Evolutionary conservation across 225 moss, liverwort and hornwort genomes (phyloP).

Genomic region (Pleurozium schreberi): DNA sequence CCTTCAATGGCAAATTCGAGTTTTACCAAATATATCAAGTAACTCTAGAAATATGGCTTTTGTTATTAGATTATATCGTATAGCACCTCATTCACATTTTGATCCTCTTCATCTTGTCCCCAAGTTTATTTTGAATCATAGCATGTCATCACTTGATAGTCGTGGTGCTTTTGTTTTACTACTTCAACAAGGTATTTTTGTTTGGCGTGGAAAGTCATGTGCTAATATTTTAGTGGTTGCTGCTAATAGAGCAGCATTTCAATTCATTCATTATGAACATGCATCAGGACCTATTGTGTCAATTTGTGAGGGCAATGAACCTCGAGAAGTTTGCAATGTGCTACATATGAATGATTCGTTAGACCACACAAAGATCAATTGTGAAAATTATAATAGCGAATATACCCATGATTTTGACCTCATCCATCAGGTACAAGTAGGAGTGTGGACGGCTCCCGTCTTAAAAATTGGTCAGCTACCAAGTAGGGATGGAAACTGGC

Average conservation of each 20-base stretch:
- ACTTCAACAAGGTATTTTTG: conserved; percentile 56
- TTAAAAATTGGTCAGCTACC: conserved; percentile 19
- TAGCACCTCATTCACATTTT: conserved; percentile 69
- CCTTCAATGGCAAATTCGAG: conserved; percentile 71
- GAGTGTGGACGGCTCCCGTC: conserved; percentile 1
- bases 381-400: conserved; percentile 9
- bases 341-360: neutral
- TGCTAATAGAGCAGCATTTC: conserved; percentile 72
- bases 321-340: conserved; percentile 37
- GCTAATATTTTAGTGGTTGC: conserved; percentile 33
- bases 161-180: conserved; percentile 74
- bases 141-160: conserved; percentile 47
- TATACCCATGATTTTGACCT: conserved; percentile 37
- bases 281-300: conserved; percentile 42
- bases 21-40: conserved; percentile 16
- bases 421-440: conserved; percentile 7
- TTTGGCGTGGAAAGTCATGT: conserved; percentile 67
- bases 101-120: conserved; percentile 82
- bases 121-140: conserved; percentile 40
- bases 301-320: conserved; percentile 62
- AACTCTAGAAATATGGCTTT: neutral
- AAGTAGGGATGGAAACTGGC: conserved; percentile 42
- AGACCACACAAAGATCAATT: neutral
- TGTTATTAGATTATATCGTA: conserved; percentile 43
- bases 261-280: conserved; percentile 79